Evolutionary conservation across 2,329 filamentous ascomycete genomes (phyloP).

Genomic region (Aspergillus melleus): DNA sequence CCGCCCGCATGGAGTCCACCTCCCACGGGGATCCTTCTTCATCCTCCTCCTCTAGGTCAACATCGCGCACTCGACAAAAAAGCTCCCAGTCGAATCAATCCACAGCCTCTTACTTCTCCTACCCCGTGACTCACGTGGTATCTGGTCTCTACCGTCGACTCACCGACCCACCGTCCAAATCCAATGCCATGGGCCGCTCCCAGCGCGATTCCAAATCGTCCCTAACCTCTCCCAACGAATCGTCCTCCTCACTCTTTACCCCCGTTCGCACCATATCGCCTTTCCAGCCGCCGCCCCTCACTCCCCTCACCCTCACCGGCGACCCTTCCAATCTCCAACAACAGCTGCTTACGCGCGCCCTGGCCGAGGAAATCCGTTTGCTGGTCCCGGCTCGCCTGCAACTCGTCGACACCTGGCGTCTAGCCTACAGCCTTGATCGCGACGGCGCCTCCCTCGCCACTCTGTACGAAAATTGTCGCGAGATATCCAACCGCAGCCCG

Average conservation of each 20-base stretch:
- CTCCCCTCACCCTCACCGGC: conserved; percentile 66
- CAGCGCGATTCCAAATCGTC: conserved; percentile 14
- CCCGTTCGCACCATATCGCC: conserved; percentile 67
- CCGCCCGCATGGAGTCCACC: conserved; percentile 17
- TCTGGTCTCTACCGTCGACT: conserved; percentile 70
- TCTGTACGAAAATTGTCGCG: conserved; percentile 75
- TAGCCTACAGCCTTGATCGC: conserved; percentile 88
- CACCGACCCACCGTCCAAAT: conserved; percentile 40
- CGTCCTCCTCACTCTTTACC: conserved; percentile 39
- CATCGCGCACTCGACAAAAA: conserved; percentile 7
- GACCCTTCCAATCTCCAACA: conserved; percentile 59
- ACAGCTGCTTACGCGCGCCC: conserved; percentile 64
- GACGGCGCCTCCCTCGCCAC: conserved; percentile 86
- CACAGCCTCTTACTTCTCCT: conserved; percentile 50
- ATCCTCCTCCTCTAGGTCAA: conserved; percentile 6
- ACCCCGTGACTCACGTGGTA: conserved; percentile 54
- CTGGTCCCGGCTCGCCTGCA: conserved; percentile 84
- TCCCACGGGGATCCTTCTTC: conserved; percentile 4
- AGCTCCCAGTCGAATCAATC: conserved; percentile 33
- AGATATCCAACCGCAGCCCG: conserved; percentile 62
- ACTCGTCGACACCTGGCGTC: conserved; percentile 80
- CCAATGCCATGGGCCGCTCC: conserved; percentile 19
- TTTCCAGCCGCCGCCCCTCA: conserved; percentile 84
- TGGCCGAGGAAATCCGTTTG: conserved; percentile 91
- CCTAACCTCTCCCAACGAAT: conserved; percentile 47